Conservation (phyloP, 768 basidiomycete genomes). For the Heimioporus sp. region DNA sequence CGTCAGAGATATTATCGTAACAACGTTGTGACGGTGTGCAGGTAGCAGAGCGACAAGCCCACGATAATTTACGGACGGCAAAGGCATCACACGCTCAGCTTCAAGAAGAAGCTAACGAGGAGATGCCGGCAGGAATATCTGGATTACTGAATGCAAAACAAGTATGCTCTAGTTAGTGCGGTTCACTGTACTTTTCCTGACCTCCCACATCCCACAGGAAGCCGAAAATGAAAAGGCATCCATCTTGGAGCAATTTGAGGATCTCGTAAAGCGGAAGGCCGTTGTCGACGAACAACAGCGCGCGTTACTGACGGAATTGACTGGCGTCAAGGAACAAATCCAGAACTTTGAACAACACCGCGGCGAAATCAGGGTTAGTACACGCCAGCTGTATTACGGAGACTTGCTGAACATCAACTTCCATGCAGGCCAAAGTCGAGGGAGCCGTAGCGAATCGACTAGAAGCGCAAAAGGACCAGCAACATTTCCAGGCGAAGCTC, state of each 20-base stretch:
- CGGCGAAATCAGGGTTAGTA: slow-evolving; percentile 44
- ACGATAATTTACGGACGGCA: slow-evolving; percentile 28
- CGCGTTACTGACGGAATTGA: slow-evolving; percentile 41
- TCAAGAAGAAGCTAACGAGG: slow-evolving; percentile 64
- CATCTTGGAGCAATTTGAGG: slow-evolving; percentile 48
- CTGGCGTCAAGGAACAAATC: slow-evolving; percentile 48
- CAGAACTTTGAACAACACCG: slow-evolving; percentile 48
- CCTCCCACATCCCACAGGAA: slow-evolving; percentile 40
- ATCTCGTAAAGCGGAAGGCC: slow-evolving; percentile 43
- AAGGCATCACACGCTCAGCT: slow-evolving; percentile 40
- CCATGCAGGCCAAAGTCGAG: slow-evolving; percentile 47
- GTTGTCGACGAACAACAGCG: slow-evolving; percentile 46
- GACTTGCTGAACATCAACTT: neutral
- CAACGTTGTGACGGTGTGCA: slow-evolving; percentile 1
- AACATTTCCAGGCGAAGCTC: slow-evolving; percentile 53
- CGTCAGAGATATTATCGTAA: neutral
- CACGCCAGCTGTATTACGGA: neutral
- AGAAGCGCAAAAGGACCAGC: slow-evolving; percentile 45
- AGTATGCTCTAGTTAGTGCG: slow-evolving; percentile 34
- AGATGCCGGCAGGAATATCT: slow-evolving; percentile 61
- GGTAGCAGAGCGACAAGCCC: slow-evolving; percentile 18
- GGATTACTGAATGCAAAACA: slow-evolving; percentile 53
- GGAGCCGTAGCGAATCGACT: slow-evolving; percentile 49
- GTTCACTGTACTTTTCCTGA: neutral
- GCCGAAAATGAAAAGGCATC: slow-evolving; percentile 50